Conservation (phyloP, 768 basidiomycete genomes). For the Podaxis mareebaensis region DNA sequence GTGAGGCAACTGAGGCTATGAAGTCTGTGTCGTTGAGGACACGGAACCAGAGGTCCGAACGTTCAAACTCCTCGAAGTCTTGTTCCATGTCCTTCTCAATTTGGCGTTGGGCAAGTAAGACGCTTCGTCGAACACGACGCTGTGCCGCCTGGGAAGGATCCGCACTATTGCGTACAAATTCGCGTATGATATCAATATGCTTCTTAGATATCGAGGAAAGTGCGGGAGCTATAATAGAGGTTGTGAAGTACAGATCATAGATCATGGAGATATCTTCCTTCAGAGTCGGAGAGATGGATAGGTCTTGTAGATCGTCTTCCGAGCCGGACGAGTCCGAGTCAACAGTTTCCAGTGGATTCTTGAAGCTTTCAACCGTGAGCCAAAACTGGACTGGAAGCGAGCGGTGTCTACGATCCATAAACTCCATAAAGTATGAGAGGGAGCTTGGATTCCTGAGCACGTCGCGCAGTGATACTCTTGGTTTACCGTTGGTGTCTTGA, state of each 20-base stretch:
- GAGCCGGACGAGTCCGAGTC: conserved; percentile 71
- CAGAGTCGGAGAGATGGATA: conserved; percentile 58
- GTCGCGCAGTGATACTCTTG: conserved; percentile 66
- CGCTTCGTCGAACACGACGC: conserved; percentile 68
- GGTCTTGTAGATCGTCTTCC: conserved; percentile 55
- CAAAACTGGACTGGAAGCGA: conserved; percentile 94
- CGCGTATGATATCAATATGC: conserved; percentile 67
- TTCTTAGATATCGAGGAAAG: conserved; percentile 68
- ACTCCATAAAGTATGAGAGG: conserved; percentile 96
- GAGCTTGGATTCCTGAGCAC: conserved; percentile 88
- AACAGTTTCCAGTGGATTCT: conserved; percentile 88
- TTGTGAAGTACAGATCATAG: conserved; percentile 82
- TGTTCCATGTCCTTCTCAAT: conserved; percentile 89
- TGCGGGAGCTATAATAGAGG: conserved; percentile 53
- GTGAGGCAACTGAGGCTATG: conserved; percentile 17
- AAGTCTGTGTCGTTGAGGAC: conserved; percentile 73
- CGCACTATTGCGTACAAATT: conserved; percentile 54
- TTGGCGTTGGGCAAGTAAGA: conserved; percentile 83
- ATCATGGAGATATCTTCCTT: conserved; percentile 90
- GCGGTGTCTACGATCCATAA: conserved; percentile 88
- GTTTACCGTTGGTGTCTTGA: conserved; percentile 44
- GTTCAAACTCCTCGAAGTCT: conserved; percentile 87
- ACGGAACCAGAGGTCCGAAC: conserved; percentile 91
- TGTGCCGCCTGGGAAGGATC: conserved; percentile 42
- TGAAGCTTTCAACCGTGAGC: conserved; percentile 97